phyloP scores from a whole-genome alignment of 164 flowering plant species.

The Tetracentron sinense region DNA sequence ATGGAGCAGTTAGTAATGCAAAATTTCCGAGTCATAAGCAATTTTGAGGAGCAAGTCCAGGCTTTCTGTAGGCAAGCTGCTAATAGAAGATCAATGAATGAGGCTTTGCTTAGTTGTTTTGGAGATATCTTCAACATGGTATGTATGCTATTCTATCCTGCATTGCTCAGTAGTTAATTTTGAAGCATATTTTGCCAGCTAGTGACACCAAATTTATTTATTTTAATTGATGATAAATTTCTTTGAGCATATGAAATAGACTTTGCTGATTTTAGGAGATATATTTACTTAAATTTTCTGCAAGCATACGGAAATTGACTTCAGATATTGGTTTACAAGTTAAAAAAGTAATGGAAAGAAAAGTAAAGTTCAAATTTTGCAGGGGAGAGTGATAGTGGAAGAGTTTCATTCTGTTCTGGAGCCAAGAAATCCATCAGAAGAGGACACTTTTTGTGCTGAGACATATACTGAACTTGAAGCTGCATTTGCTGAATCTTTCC shows the following conservation, averaged over 20 bases:
- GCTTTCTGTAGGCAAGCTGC: conserved; percentile 24
- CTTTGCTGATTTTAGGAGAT: no score
- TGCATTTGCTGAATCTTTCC: conserved; percentile 34
- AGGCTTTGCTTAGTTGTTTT: conserved; percentile 43
- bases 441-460: conserved; percentile 7
- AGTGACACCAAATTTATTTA: neutral
- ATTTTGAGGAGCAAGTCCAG: conserved; percentile 40
- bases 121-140: conserved; percentile 47
- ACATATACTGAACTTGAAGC: conserved; percentile 25
- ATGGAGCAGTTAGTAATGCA: conserved; percentile 46
- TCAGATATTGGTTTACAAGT: no score
- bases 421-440: conserved; percentile 14
- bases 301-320: no score
- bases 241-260: no score
- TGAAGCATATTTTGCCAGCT: neutral
- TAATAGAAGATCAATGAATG: conserved; percentile 34
- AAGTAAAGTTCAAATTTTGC: conserved; percentile 15
- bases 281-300: no score
- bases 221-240: no score
- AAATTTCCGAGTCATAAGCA: conserved; percentile 49
- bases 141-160: neutral
- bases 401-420: conserved; percentile 26
- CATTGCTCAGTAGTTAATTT: neutral
- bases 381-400: conserved; percentile 47
- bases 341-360: no score